Evolutionary conservation across 768 basidiomycete species (phyloP), one percentile per base, ranked within the genome.

Genomic region (Harrya chromipes): DNA sequence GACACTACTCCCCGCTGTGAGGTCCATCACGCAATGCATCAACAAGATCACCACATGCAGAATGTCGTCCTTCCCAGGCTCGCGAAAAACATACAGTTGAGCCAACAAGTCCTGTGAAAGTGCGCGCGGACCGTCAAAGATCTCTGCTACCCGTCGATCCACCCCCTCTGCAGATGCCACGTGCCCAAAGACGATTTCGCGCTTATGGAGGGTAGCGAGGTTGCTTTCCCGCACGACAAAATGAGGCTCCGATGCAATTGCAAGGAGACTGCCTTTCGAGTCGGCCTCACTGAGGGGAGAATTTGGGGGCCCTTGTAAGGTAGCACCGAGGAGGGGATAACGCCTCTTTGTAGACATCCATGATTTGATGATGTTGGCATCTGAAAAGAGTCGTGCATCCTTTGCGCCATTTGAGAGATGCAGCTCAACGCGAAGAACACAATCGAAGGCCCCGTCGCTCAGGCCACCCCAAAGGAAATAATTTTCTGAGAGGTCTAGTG

Each of bases 11-110:
- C 73, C 75, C 17, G 73, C 66, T 46, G 74, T 73, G 8, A 74
- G 78, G 61, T 83, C 80, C 3, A 74, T 71, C 38, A 82, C 75
- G 47, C 65, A 60, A 57, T 83, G 81, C 0, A 77, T 72, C 6
- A 71, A 65, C 38, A 72, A 64, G 33, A 78, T 63, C 20, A 79
- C 39, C 34, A 80, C 38, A 50, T 80, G 74, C 45, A 72, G 63
- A 12, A 42, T 55, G 26, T 65, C 64, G 3, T 61, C 52, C 13
- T 58, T 43, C 57, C 78, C 76, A 14, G 58, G 62, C 46, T 70
- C 70, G 43, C 56, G 59, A 19, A 77, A 61, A 39, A 80, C 57
- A 43, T 70, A 64, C 6, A 80, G 40, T 14, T 73, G 71, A 1
- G 74, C 70, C 5, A 78, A 66, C 10, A 74, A 56, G 20, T 70